Base-by-base conservation (phyloP, 345 rosid genomes). In the Eucalyptus albens region DNA sequence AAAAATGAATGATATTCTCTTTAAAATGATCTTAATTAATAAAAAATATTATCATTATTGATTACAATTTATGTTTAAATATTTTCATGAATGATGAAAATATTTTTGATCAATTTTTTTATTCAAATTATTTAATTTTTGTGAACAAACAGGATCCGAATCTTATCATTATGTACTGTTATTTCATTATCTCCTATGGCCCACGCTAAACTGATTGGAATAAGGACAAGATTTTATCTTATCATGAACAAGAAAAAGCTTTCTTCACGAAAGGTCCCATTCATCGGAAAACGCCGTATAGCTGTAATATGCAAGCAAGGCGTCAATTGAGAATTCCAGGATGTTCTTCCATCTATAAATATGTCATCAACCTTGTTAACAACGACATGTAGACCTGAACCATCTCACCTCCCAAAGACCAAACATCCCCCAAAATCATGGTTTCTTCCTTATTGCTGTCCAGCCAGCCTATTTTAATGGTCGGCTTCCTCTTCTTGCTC, bases 221-320 rank as follows among this genome's bases (percentile, higher is more conserved):
- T 16, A 27, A 60, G 31, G 31, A 60, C 7, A 60, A 60, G 17
- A 13, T 29, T 12, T 62, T 62, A 29, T 62, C 3, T 27, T 29
- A 2, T 22, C 0, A 0, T 55, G 29, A 27, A 62, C 15, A 0
- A 2, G 16, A 29, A 27, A 29, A 12, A 62, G n/a, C 2, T 26
- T 4, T 27, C 26, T 62, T 29, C 33, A 29, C 5, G 9, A 6
- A 27, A 27, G 15, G 31, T 7, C 15, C 67, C 15, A 60, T 26
- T 27, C 27, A 7, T 24, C 2, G 27, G 31, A 27, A 27, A 62
- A 62, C 3, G 3, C 17, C 0, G 16, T 29, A 14, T 1, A 27
- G 69, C 69, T 6, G 17, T 29, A 62, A 29, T 12, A 29, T 15
- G 67, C 67, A 59, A 4, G 67, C 67, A 59, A 4, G 8, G 67